Percentiles rank a stretch among this genome's conserved stretches.
Conservation (phyloP, 1,284 basidiomycete species). For the Agroathelia rolfsii region DNA sequence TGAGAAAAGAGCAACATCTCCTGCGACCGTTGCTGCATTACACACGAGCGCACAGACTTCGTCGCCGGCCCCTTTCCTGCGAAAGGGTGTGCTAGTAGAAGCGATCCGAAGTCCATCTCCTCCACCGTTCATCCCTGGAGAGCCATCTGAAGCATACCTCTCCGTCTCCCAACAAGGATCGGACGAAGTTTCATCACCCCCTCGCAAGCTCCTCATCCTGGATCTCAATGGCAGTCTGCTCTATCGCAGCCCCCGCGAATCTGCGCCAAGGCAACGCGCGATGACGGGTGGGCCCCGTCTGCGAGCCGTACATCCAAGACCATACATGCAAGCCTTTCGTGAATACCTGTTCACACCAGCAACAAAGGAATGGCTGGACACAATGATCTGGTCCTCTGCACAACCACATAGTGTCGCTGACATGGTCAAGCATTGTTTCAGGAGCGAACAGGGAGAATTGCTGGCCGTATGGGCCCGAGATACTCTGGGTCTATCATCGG, state of each 20-base stretch:
- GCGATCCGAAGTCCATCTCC: slow-evolving; percentile 6
- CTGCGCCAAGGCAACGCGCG: slow-evolving; percentile 14
- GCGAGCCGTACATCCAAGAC: slow-evolving; percentile 37
- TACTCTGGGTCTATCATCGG: slow-evolving; percentile 51
- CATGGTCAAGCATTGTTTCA: slow-evolving; percentile 58
- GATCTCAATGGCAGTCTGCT: slow-evolving; percentile 81
- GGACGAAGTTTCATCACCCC: slow-evolving; percentile 22
- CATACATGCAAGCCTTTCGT: slow-evolving; percentile 59
- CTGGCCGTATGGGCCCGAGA: slow-evolving; percentile 72
- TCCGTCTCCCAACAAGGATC: slow-evolving; percentile 20
- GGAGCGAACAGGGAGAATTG: slow-evolving; percentile 30
- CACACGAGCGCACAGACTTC: too few species aligned
- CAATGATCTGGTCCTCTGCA: slow-evolving; percentile 84
- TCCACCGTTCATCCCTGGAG: slow-evolving; percentile 8
- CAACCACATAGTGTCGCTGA: slow-evolving; percentile 69
- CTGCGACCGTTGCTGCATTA: too few species aligned
- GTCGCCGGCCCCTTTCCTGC: too few species aligned
- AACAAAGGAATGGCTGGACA: slow-evolving; percentile 57
- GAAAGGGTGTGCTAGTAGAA: too few species aligned
- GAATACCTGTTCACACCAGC: slow-evolving; percentile 51
- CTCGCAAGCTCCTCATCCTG: slow-evolving; percentile 65
- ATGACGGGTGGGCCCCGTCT: slow-evolving; percentile 30
- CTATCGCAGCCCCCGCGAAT: slow-evolving; percentile 32
- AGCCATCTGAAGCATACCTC: slow-evolving; percentile 30
- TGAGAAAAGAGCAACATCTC: too few species aligned